phyloP scores from a whole-genome alignment of 805 yeast species.

The Yamadazyma ubonensis region DNA sequence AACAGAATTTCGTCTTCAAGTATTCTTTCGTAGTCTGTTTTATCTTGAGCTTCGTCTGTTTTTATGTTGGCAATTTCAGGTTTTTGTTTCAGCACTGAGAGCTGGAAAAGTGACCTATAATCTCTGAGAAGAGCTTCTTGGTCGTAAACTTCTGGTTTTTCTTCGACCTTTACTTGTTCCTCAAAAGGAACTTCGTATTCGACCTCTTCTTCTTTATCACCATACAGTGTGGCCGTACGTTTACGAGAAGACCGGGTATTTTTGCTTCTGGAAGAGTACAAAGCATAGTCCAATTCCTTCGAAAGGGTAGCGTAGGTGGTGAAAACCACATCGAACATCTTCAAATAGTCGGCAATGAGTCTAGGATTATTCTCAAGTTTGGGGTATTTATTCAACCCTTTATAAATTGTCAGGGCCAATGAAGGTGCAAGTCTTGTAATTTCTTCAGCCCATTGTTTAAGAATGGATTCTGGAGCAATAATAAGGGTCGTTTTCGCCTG shows the following conservation, averaged over 20 bases:
- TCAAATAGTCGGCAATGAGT: slow-evolving; percentile 52
- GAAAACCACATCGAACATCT: slow-evolving; percentile 71
- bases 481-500: slow-evolving; percentile 73
- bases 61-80: slow-evolving; percentile 29
- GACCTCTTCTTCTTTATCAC: slow-evolving; percentile 5
- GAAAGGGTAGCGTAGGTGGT: slow-evolving; percentile 74
- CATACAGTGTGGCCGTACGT: slow-evolving; percentile 13
- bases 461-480: slow-evolving; percentile 81
- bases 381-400: slow-evolving; percentile 45
- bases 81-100: slow-evolving; percentile 22
- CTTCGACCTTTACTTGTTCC: neutral
- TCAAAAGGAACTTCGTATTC: neutral
- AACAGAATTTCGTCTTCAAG: slow-evolving; percentile 31
- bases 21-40: slow-evolving; percentile 33
- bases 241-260: slow-evolving; percentile 41
- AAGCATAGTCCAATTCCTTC: slow-evolving; percentile 75
- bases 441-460: slow-evolving; percentile 86
- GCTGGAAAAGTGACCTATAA: slow-evolving; percentile 27
- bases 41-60: slow-evolving; percentile 19
- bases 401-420: slow-evolving; percentile 61
- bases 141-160: slow-evolving; percentile 5
- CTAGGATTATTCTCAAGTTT: slow-evolving; percentile 30
- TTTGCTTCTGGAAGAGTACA: slow-evolving; percentile 59
- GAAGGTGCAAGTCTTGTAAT: slow-evolving; percentile 56
- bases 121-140: slow-evolving; percentile 14